These are phyloP conservation scores for Pestalotiopsis sp. DNA, from an alignment of 2,329 filamentous ascomycete species.

Conservation along the genomic window DNA sequence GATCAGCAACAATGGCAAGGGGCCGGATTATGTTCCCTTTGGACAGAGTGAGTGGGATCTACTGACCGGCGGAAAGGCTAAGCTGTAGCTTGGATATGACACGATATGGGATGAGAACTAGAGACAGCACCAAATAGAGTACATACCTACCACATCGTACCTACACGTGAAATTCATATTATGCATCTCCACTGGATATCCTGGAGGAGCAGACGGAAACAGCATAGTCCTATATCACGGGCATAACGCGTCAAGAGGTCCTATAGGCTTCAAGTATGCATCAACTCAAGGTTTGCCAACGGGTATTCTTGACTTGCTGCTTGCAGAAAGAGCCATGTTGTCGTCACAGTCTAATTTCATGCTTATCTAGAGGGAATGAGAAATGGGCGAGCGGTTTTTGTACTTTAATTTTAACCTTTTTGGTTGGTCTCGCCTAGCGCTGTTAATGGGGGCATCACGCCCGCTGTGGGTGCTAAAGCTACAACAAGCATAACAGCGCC, in stretches of 20 bases:
- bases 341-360: not conserved
- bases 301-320: too few relatives aligned
- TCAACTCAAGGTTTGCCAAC: too few relatives aligned
- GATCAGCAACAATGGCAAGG: slow-evolving; percentile 60
- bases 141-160: not conserved
- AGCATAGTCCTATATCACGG: too few relatives aligned
- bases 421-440: not conserved
- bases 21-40: slow-evolving; percentile 62
- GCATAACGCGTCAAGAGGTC: too few relatives aligned
- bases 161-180: too few relatives aligned
- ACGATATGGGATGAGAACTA: not conserved
- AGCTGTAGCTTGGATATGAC: slow-evolving; percentile 38
- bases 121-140: not conserved
- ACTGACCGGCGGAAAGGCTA: slow-evolving; percentile 46
- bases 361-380: not conserved
- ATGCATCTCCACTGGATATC: too few relatives aligned
- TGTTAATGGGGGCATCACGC: not conserved
- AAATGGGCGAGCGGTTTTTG: too few relatives aligned
- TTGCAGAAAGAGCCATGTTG: not conserved
- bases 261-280: too few relatives aligned
- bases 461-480: not conserved
- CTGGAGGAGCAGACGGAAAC: too few relatives aligned
- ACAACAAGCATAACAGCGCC: not conserved
- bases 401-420: not conserved
- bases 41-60: slow-evolving; percentile 59